phyloP scores from a whole-genome alignment of 768 basidiomycete genomes.

The Boletus eberwhitei region DNA sequence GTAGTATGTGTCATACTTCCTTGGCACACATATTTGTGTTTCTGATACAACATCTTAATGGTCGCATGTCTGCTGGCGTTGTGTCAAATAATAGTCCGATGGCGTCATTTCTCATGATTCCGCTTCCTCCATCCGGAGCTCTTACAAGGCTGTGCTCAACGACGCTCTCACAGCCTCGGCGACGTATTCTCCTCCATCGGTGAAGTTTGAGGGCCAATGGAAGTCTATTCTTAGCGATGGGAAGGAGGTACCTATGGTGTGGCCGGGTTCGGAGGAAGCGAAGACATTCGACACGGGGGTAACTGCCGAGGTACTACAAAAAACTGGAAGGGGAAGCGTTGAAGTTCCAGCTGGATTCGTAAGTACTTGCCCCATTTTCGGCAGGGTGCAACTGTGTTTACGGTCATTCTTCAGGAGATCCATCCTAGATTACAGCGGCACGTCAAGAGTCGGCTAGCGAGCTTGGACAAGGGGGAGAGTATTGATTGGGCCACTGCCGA shows the following conservation, averaged over 20 bases:
- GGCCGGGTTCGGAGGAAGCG: conserved; percentile 59
- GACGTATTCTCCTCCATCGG: conserved; percentile 45
- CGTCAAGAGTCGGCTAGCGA: conserved; percentile 70
- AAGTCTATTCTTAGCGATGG: conserved; percentile 15
- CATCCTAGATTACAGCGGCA: conserved; percentile 78
- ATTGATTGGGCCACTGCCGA: conserved; percentile 92
- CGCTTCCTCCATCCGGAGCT: conserved; percentile 48
- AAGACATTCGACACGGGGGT: conserved; percentile 70
- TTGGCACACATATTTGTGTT: background rate
- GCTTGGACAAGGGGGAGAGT: conserved; percentile 63
- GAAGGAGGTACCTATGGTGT: conserved; percentile 34
- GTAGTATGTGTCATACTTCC: conserved; percentile 44
- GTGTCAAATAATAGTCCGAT: conserved; percentile 17
- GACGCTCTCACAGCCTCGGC: conserved; percentile 50
- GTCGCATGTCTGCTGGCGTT: background rate
- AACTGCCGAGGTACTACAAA: conserved; percentile 43
- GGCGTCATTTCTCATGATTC: conserved; percentile 46
- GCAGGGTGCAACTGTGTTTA: background rate
- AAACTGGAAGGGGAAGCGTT: conserved; percentile 70
- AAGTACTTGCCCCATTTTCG: conserved; percentile 26
- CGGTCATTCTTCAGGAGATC: conserved; percentile 51
- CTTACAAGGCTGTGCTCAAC: conserved; percentile 65
- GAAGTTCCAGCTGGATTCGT: conserved; percentile 59
- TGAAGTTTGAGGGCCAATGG: conserved; percentile 73
- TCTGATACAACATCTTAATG: background rate